Conservation (phyloP, 1,139 yeast species). For the Yarrowia galli region DNA sequence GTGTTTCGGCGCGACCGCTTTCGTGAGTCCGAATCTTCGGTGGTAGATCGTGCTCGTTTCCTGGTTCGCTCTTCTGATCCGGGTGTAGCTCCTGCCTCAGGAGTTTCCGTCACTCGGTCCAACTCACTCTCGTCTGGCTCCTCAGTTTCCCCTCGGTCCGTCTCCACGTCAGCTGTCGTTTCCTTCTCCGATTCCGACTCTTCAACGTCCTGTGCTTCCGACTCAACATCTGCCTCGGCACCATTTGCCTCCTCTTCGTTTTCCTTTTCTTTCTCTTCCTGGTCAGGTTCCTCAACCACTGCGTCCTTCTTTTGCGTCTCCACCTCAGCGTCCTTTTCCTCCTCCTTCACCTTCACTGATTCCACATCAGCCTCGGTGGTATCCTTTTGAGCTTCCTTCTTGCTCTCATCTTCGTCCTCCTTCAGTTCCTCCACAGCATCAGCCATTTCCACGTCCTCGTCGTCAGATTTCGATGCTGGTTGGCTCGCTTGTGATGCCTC, state of each 20-base stretch:
- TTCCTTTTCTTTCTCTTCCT: background rate
- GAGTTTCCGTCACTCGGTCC: slow-evolving; percentile 40
- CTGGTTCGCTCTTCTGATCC: slow-evolving; percentile 30
- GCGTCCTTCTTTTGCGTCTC: slow-evolving; percentile 33
- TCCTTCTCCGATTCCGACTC: slow-evolving; percentile 33
- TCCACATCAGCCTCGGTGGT: slow-evolving; percentile 18
- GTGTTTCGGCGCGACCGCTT: slow-evolving; percentile 41
- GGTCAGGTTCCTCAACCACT: background rate
- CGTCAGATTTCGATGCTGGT: background rate
- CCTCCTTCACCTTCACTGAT: slow-evolving; percentile 23
- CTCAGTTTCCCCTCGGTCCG: slow-evolving; percentile 26
- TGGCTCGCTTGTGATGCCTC: background rate
- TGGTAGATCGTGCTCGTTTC: slow-evolving; percentile 35
- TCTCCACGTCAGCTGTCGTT: slow-evolving; percentile 31
- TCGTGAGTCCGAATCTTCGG: slow-evolving; percentile 40
- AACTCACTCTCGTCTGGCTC: slow-evolving; percentile 38
- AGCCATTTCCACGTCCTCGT: background rate
- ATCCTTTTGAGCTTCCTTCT: slow-evolving; percentile 1
- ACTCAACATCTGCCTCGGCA: slow-evolving; percentile 12
- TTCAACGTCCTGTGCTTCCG: background rate
- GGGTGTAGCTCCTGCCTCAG: slow-evolving; percentile 37
- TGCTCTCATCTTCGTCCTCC: background rate
- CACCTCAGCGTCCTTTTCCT: slow-evolving; percentile 8
- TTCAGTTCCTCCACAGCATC: background rate
- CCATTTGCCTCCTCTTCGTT: background rate